phyloP scores from a whole-genome alignment of 306 rosid species.

The Lablab purpureus region DNA sequence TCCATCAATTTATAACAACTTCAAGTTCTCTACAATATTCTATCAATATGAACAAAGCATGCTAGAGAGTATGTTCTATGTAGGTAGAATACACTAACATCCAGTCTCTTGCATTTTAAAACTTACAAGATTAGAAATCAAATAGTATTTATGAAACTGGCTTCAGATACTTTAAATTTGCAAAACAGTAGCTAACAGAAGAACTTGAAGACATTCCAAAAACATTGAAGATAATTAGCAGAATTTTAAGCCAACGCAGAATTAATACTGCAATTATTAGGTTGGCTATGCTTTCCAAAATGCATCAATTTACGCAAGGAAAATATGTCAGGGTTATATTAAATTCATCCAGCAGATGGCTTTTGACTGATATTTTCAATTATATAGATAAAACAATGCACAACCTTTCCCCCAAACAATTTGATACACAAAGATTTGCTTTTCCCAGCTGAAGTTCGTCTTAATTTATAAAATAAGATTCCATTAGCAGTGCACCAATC shows the following conservation, averaged over 20 bases:
- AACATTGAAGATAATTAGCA: slow-evolving; percentile 13
- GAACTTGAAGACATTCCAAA: neutral
- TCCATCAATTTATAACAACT: neutral
- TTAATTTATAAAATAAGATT: neutral
- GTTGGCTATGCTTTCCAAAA: neutral
- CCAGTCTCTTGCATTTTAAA: neutral
- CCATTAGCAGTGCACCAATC: neutral
- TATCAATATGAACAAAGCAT: neutral
- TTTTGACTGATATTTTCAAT: neutral
- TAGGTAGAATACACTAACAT: neutral
- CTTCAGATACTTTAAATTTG: neutral
- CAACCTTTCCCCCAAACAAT: neutral
- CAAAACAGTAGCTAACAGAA: slow-evolving; percentile 1
- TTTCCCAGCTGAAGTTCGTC: neutral
- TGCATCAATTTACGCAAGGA: slow-evolving; percentile 6
- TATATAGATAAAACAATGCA: neutral
- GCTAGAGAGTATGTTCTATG: neutral
- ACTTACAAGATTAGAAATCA: neutral
- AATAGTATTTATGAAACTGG: neutral
- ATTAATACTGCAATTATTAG: slow-evolving; percentile 14
- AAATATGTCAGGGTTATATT: slow-evolving; percentile 22
- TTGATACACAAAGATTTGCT: slow-evolving; percentile 4
- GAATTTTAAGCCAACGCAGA: neutral
- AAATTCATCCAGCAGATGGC: neutral
- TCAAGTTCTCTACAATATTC: neutral